Conservation (phyloP, 78 protist genomes). For the Planoprotostelium fungivorum region DNA sequence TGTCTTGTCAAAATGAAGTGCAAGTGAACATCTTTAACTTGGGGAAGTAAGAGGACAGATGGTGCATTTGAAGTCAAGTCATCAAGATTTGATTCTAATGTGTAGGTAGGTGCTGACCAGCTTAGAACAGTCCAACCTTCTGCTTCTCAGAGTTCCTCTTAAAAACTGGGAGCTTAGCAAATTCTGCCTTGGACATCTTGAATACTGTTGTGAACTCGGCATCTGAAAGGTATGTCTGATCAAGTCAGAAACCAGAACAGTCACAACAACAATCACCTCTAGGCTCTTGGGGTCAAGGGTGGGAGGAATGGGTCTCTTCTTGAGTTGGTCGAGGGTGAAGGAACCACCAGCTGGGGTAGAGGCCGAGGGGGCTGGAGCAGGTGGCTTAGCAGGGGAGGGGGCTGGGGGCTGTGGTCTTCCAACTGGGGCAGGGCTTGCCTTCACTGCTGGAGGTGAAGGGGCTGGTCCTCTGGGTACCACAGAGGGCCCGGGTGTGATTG, state of each 20-base stretch:
- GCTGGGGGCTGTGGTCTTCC: slow-evolving; percentile 7
- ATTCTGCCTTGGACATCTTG: slow-evolving; percentile 31
- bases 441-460: slow-evolving; percentile 11
- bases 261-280: background rate
- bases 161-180: slow-evolving; percentile 37
- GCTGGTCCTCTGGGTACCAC: background rate
- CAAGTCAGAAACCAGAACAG: background rate
- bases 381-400: slow-evolving; percentile 8
- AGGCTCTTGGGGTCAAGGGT: slow-evolving; percentile 21
- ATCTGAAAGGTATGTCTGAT: slow-evolving; percentile 28
- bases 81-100: too few relatives aligned
- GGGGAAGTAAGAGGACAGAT: too few relatives aligned
- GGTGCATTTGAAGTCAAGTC: too few relatives aligned
- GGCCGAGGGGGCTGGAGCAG: slow-evolving; percentile 15
- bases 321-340: slow-evolving; percentile 19
- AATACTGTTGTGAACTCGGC: slow-evolving; percentile 22
- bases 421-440: slow-evolving; percentile 8
- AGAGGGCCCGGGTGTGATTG: background rate
- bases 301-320: slow-evolving; percentile 28
- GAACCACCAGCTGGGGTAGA: slow-evolving; percentile 1
- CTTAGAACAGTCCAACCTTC: slow-evolving; percentile 25
- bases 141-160: slow-evolving; percentile 24
- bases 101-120: too few relatives aligned
- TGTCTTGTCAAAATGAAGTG: too few relatives aligned
- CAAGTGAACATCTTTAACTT: too few relatives aligned